Evolutionary conservation across 2,329 filamentous ascomycete genomes (phyloP).

Genomic region (Neopestalotiopsis clavispora): DNA sequence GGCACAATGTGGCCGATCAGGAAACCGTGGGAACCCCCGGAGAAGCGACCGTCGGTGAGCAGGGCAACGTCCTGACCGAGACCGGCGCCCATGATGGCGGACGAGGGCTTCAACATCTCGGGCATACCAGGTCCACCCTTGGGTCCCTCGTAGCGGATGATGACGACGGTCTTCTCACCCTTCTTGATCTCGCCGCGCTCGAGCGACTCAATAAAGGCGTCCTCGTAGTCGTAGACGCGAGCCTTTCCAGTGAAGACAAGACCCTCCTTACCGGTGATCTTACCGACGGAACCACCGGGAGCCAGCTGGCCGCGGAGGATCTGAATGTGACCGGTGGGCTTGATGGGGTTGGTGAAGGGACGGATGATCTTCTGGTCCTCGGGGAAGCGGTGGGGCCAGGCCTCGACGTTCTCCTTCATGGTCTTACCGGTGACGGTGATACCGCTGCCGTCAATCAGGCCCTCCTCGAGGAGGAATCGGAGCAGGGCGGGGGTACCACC

Average conservation of each 20-base stretch:
- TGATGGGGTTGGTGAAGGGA: slow-evolving; percentile 82
- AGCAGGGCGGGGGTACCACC: slow-evolving; percentile 58
- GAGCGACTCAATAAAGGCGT: slow-evolving; percentile 78
- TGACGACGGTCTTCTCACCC: slow-evolving; percentile 85
- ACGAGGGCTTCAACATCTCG: slow-evolving; percentile 92
- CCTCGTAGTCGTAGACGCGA: slow-evolving; percentile 83
- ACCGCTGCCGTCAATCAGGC: slow-evolving; percentile 75
- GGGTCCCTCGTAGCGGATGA: slow-evolving; percentile 92
- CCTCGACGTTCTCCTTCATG: slow-evolving; percentile 46
- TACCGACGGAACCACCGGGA: slow-evolving; percentile 85
- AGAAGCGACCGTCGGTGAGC: slow-evolving; percentile 77
- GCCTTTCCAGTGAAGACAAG: slow-evolving; percentile 80
- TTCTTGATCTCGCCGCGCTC: slow-evolving; percentile 79
- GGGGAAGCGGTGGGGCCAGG: slow-evolving; percentile 75
- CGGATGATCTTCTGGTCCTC: slow-evolving; percentile 83
- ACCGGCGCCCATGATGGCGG: slow-evolving; percentile 89
- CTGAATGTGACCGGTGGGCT: slow-evolving; percentile 84
- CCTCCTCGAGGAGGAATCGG: slow-evolving; percentile 54
- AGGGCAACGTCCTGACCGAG: slow-evolving; percentile 78
- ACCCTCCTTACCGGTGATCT: slow-evolving; percentile 96
- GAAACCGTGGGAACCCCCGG: slow-evolving; percentile 84
- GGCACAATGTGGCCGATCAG: slow-evolving; percentile 87
- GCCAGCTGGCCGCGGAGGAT: slow-evolving; percentile 86
- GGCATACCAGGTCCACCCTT: slow-evolving; percentile 95
- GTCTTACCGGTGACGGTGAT: slow-evolving; percentile 57